Evolutionary conservation across 306 rosid genomes (phyloP).

Genomic region (Urtica urens): DNA sequence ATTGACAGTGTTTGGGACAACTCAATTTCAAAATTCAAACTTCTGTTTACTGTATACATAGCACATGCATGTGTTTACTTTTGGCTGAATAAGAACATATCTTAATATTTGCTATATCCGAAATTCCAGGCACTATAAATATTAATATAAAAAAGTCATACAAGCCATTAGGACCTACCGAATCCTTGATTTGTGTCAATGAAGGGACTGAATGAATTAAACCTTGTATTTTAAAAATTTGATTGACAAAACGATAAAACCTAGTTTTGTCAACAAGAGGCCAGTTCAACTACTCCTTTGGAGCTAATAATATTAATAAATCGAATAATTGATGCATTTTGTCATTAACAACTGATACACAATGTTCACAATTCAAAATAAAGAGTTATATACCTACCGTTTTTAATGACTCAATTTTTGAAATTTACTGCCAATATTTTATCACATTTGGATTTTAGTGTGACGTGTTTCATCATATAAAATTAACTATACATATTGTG

Average conservation of each 20-base stretch:
- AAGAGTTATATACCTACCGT: conserved; percentile 9
- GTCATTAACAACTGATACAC: not conserved
- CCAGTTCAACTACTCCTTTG: conserved; percentile 25
- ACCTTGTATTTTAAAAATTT: conserved; percentile 2
- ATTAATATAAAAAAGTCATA: not conserved
- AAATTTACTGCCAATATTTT: not conserved
- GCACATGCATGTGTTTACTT: not conserved
- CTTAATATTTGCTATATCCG: not conserved
- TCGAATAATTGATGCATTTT: conserved; percentile 18
- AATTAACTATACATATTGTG: too few species aligned
- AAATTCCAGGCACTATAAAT: conserved; percentile 7
- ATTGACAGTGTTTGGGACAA: not conserved
- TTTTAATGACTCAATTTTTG: not conserved
- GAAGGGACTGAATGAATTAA: not conserved
- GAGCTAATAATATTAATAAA: too few species aligned
- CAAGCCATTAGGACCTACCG: conserved; percentile 6
- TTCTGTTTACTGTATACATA: not conserved
- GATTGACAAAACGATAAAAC: conserved; percentile 2
- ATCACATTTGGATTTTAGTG: too few species aligned
- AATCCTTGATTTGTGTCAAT: conserved; percentile 3
- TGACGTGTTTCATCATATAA: too few species aligned
- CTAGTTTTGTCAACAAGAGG: conserved; percentile 5
- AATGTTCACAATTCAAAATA: not conserved
- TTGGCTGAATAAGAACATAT: not conserved
- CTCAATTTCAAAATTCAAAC: not conserved